These are phyloP conservation scores for Cadophora malorum DNA, from an alignment of 2,329 filamentous ascomycete genomes.

Conservation along the genomic window DNA sequence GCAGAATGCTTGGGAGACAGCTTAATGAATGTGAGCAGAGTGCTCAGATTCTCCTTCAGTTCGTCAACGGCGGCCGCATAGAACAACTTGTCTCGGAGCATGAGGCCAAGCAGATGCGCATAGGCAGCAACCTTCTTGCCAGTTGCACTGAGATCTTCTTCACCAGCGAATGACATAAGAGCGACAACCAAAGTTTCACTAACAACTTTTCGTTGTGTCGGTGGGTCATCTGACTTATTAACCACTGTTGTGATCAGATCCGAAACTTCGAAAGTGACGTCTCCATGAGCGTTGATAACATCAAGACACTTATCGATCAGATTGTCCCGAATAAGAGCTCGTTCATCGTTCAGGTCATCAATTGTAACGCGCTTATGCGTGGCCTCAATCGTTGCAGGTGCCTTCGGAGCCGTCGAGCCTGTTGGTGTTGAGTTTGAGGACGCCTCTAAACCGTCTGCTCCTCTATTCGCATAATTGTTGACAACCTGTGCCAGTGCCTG, in stretches of 20 bases:
- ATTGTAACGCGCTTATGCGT: conserved; percentile 57
- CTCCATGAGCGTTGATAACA: conserved; percentile 84
- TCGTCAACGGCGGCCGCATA: conserved; percentile 78
- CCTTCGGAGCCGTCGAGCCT: conserved; percentile 17
- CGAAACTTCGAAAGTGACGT: conserved; percentile 87
- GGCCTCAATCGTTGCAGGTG: conserved; percentile 17
- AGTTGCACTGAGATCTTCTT: conserved; percentile 58
- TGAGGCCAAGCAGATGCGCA: conserved; percentile 86
- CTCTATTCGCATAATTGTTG: conserved; percentile 19
- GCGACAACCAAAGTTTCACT: conserved; percentile 84
- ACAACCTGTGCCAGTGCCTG: conserved; percentile 31
- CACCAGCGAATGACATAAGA: conserved; percentile 70
- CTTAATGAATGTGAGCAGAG: conserved; percentile 81
- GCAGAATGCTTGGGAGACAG: conserved; percentile 68
- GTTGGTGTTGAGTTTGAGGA: conserved; percentile 5
- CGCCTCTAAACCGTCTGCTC: neutral
- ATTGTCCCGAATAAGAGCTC: conserved; percentile 73
- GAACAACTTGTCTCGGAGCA: conserved; percentile 83
- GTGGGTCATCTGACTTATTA: conserved; percentile 62
- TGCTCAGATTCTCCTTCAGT: conserved; percentile 77
- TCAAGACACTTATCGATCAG: conserved; percentile 91
- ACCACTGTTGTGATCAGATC: conserved; percentile 83
- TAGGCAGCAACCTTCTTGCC: conserved; percentile 82
- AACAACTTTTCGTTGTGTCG: conserved; percentile 69
- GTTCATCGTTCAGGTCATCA: conserved; percentile 80